phyloP scores from a whole-genome alignment of 768 basidiomycete species.

The Naganishia friedmannii region DNA sequence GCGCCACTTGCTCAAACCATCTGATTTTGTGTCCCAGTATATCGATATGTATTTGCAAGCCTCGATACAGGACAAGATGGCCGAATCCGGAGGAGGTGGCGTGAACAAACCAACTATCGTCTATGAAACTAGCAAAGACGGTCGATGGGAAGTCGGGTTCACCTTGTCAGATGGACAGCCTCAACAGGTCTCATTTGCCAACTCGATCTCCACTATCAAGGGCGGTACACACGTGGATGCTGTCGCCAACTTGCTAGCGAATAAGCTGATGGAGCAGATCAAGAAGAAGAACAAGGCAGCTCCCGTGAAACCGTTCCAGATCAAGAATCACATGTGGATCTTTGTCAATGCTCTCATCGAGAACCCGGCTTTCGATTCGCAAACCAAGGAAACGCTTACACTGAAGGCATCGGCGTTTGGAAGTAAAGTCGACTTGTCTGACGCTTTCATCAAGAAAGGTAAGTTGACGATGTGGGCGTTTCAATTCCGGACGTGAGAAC shows the following conservation, averaged over 20 bases:
- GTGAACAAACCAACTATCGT: constrained; percentile 72
- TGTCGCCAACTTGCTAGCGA: constrained; percentile 84
- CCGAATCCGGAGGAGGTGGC: constrained; percentile 73
- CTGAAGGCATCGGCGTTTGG: constrained; percentile 78
- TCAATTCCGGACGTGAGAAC: no score
- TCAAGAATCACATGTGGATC: constrained; percentile 98
- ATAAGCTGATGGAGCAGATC: constrained; percentile 74
- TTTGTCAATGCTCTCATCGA: constrained; percentile 94
- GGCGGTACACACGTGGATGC: constrained; percentile 88
- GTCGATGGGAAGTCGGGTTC: constrained; percentile 92
- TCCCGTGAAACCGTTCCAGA: constrained; percentile 85
- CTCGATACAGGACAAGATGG: constrained; percentile 66
- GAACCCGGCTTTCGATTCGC: constrained; percentile 98
- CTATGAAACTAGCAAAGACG: constrained; percentile 69
- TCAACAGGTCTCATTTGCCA: constrained; percentile 95
- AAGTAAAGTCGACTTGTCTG: constrained; percentile 74
- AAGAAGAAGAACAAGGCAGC: constrained; percentile 97
- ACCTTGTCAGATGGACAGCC: constrained; percentile 87
- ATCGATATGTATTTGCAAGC: constrained; percentile 88
- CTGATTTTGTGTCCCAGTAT: constrained; percentile 59
- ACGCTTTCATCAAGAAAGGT: constrained; percentile 98
- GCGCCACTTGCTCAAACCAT: not conserved
- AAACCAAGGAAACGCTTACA: constrained; percentile 94
- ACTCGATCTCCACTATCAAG: constrained; percentile 93
- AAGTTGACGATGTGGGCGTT: constrained; percentile 32